phyloP scores from a whole-genome alignment of 1,284 basidiomycete genomes.

The Boletus subluridellus region DNA sequence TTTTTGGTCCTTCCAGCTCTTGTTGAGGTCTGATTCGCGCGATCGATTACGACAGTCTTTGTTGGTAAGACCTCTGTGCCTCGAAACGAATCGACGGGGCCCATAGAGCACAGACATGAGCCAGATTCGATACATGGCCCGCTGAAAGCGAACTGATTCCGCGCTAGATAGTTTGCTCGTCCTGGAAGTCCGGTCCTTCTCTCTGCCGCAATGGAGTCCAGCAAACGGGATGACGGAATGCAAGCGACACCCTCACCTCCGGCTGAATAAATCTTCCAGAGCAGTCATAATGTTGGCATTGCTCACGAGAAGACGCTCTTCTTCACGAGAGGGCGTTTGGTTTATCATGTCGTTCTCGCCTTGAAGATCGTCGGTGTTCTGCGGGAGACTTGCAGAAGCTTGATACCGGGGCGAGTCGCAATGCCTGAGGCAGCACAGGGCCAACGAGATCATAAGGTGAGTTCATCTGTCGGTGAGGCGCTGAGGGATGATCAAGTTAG shows the following conservation, averaged over 20 bases:
- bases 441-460: neutral
- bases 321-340: slow-evolving; percentile 18
- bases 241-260: neutral
- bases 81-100: neutral
- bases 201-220: neutral
- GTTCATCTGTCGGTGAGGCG: neutral
- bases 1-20: too few relatives aligned
- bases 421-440: neutral
- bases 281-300: neutral
- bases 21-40: too few relatives aligned
- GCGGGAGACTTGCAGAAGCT: neutral
- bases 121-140: neutral
- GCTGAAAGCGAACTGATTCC: neutral
- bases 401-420: neutral
- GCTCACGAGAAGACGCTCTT: slow-evolving; percentile 5
- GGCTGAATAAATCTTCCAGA: neutral
- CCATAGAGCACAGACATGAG: neutral
- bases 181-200: neutral
- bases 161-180: neutral
- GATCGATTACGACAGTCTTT: too few relatives aligned
- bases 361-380: neutral
- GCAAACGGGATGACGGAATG: neutral
- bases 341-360: slow-evolving; percentile 9
- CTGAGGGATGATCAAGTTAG: neutral
- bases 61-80: too few relatives aligned